These are phyloP conservation scores for Cinnamomum chago DNA, from an alignment of 164 flowering plant genomes.

Conservation along the genomic window DNA sequence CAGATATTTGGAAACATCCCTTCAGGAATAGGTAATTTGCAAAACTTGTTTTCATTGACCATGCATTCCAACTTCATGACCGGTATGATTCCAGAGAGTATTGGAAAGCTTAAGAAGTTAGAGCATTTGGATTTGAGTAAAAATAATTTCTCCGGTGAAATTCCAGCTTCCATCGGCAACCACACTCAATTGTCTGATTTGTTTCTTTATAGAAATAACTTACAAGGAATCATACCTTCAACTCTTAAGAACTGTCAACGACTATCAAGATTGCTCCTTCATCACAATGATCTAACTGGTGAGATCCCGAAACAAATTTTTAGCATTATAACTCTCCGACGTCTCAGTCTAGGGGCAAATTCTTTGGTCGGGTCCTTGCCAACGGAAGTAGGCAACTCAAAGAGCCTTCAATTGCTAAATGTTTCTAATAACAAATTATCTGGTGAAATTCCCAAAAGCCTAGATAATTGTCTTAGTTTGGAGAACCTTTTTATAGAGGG, in stretches of 20 bases:
- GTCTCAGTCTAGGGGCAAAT: background rate
- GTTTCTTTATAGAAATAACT: background rate
- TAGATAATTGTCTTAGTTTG: background rate
- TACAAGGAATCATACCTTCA: background rate
- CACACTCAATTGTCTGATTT: background rate
- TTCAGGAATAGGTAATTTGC: background rate
- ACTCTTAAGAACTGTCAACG: background rate
- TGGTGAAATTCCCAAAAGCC: background rate
- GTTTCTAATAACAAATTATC: background rate
- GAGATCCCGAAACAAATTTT: background rate
- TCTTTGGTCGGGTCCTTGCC: background rate
- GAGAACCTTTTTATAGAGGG: background rate
- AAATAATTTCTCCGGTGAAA: background rate
- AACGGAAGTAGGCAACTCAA: background rate
- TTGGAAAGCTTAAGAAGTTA: background rate
- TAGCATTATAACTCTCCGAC: background rate
- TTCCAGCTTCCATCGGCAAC: background rate
- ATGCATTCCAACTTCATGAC: background rate
- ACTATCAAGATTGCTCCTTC: background rate
- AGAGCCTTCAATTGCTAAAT: background rate
- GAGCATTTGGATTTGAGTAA: background rate
- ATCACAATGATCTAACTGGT: background rate
- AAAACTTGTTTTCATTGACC: background rate
- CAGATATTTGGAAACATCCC: background rate
- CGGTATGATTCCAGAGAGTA: background rate